Evolutionary conservation across 2,329 filamentous ascomycete species (phyloP).

Genomic region (Chaetothyriales sp.): DNA sequence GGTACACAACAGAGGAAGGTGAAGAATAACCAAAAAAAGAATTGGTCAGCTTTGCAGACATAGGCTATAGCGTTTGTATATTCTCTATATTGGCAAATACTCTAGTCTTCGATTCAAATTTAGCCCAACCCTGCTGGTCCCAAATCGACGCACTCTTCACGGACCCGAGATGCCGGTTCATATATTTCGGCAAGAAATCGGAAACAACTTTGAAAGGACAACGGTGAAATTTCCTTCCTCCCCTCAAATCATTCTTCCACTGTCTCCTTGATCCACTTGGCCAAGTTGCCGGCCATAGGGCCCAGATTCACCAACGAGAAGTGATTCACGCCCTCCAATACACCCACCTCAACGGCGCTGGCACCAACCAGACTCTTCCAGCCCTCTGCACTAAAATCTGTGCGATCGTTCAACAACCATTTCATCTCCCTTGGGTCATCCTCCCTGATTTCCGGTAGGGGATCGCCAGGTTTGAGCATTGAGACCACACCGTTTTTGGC

Average conservation of each 20-base stretch:
- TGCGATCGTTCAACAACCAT: constrained; percentile 36
- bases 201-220: not conserved
- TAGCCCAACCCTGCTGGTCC: too few species aligned
- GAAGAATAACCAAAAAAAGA: too few species aligned
- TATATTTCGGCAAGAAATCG: too few species aligned
- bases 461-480: constrained; percentile 24
- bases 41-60: too few species aligned
- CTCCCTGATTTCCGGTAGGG: constrained; percentile 26
- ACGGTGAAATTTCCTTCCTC: not conserved
- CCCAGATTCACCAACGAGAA: constrained; percentile 28
- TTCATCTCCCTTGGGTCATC: constrained; percentile 37
- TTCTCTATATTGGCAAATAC: too few species aligned
- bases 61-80: too few species aligned
- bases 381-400: constrained; percentile 34
- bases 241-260: not conserved
- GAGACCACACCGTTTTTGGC: constrained; percentile 36
- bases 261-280: not conserved
- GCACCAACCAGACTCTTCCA: constrained; percentile 33
- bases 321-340: constrained; percentile 25
- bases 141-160: too few species aligned
- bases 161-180: too few species aligned
- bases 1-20: too few species aligned
- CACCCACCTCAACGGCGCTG: constrained; percentile 23
- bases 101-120: too few species aligned
- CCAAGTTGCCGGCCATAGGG: not conserved